Evolutionary conservation across 2,329 filamentous ascomycete species (phyloP).

Genomic region (Neofusicoccum sp.): DNA sequence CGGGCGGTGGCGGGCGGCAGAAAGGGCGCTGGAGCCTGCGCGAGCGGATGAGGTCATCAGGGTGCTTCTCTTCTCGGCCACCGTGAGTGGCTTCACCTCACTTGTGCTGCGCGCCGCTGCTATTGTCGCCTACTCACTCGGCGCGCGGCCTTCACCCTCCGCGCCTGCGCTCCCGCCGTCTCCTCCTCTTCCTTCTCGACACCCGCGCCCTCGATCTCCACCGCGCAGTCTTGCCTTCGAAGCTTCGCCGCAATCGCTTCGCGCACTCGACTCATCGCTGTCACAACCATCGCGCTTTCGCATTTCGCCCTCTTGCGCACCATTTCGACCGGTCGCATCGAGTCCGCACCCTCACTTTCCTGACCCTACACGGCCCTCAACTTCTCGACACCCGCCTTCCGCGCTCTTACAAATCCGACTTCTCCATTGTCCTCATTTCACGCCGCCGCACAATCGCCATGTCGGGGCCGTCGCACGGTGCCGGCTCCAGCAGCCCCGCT

Average conservation of each 20-base stretch:
- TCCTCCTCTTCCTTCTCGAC: not conserved
- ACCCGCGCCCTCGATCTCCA: not conserved
- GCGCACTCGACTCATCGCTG: not conserved
- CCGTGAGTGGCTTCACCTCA: not conserved
- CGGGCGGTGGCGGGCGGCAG: conserved; percentile 5
- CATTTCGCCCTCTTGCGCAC: not conserved
- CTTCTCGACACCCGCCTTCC: too few species aligned
- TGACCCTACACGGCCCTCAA: too few species aligned
- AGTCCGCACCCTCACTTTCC: too few species aligned
- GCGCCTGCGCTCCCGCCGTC: not conserved
- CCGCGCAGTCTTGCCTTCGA: not conserved
- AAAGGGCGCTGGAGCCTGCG: not conserved
- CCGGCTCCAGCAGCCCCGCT: not conserved
- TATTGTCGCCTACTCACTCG: not conserved
- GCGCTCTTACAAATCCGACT: not conserved
- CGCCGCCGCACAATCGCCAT: not conserved
- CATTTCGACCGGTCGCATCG: too few species aligned
- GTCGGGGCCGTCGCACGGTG: not conserved
- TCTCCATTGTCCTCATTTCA: not conserved
- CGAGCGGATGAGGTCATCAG: conserved; percentile 10
- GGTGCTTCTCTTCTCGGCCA: not conserved
- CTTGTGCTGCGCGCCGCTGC: not conserved
- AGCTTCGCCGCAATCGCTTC: not conserved
- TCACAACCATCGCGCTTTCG: not conserved
- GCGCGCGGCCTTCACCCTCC: not conserved